Percentiles rank a stretch among this genome's conserved stretches.
Evolutionary conservation across 306 rosid species (phyloP).

Genomic region (Cucumis melo): DNA sequence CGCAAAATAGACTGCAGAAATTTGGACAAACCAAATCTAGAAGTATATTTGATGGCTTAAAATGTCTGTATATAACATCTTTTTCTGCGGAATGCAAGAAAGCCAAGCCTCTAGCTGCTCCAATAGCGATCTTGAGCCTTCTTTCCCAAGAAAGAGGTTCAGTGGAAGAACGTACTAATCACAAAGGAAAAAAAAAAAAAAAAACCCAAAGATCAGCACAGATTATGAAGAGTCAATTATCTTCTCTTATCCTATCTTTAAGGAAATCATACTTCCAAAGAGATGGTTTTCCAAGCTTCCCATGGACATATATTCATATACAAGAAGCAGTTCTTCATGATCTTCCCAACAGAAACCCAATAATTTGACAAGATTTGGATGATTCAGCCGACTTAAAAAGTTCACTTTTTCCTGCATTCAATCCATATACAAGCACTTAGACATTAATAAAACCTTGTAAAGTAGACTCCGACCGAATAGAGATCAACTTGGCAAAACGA

Average conservation of each 20-base stretch:
- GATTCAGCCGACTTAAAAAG: slow-evolving; percentile 66
- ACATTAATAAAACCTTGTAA: not conserved
- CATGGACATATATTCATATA: slow-evolving; percentile 68
- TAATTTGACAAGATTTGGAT: slow-evolving; percentile 74
- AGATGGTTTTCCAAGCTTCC: slow-evolving; percentile 95
- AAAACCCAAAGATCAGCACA: not conserved
- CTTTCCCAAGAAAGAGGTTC: slow-evolving; percentile 59
- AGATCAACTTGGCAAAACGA: not conserved
- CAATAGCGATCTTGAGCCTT: slow-evolving; percentile 61
- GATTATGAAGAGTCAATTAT: not conserved
- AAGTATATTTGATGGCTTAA: slow-evolving; percentile 81
- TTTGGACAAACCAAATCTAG: slow-evolving; percentile 55
- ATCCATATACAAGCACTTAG: slow-evolving; percentile 12
- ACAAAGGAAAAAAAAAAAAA: not conserved
- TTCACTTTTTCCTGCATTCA: slow-evolving; percentile 60
- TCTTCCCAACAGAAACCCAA: slow-evolving; percentile 67
- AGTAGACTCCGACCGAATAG: not conserved
- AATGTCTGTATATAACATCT: slow-evolving; percentile 74
- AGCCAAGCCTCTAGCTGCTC: slow-evolving; percentile 82
- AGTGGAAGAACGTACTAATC: slow-evolving; percentile 33
- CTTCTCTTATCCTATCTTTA: not conserved
- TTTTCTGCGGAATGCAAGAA: slow-evolving; percentile 63
- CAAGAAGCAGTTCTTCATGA: slow-evolving; percentile 68
- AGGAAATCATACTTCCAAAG: slow-evolving; percentile 52
- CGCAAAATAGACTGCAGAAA: not conserved